These are phyloP conservation scores for Acrocalymma vagum DNA, from an alignment of 2,329 filamentous ascomycete genomes.

Conservation along the genomic window DNA sequence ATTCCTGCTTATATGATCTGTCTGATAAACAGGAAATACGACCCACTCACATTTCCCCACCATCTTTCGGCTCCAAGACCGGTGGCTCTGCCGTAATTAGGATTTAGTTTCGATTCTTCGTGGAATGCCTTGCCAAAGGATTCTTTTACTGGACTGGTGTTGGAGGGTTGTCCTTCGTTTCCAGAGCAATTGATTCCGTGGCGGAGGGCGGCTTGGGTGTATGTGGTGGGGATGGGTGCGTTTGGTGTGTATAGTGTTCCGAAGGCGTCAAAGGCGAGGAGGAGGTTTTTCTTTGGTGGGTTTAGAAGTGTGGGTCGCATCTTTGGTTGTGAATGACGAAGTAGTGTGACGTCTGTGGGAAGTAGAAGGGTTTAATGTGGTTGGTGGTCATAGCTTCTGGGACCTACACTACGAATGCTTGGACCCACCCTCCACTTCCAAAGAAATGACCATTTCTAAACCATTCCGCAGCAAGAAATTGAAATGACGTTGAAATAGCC, in stretches of 20 bases:
- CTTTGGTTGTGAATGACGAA: constrained; percentile 7
- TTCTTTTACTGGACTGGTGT: constrained; percentile 33
- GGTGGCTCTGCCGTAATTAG: constrained; percentile 67
- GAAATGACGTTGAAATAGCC: constrained; percentile 68
- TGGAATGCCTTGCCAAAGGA: constrained; percentile 57
- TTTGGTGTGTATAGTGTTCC: constrained; percentile 69
- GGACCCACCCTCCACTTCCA: constrained; percentile 26
- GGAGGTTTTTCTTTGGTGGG: constrained; percentile 53
- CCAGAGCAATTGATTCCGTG: constrained; percentile 58
- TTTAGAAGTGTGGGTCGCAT: constrained; percentile 17
- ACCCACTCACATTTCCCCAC: constrained; percentile 65
- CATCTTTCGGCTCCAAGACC: constrained; percentile 63
- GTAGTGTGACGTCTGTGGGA: constrained; percentile 16
- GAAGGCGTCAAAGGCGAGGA: constrained; percentile 71
- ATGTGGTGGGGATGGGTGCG: constrained; percentile 61
- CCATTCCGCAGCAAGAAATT: constrained; percentile 90
- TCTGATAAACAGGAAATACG: neutral
- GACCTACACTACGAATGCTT: no score
- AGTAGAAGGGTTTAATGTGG: constrained; percentile 25
- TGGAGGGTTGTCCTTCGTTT: no score
- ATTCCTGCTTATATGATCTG: no score
- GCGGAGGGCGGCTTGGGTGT: constrained; percentile 60
- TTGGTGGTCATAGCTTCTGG: neutral
- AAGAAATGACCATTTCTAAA: constrained; percentile 31
- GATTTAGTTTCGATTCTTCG: constrained; percentile 55